Evolutionary conservation across 805 yeast genomes (phyloP).

Genomic region (Suhomyces pyralidae): DNA sequence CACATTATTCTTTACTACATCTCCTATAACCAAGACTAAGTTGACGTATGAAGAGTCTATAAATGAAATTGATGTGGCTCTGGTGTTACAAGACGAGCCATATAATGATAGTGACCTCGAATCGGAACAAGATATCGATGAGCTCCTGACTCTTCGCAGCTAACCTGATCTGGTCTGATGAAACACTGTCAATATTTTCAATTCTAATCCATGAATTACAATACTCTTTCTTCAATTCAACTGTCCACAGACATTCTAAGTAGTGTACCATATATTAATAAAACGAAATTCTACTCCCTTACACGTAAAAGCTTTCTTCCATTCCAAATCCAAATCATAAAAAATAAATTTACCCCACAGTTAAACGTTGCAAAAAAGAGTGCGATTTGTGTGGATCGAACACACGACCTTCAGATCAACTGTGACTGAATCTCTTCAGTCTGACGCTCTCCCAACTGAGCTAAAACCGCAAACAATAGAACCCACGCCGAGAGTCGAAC

Average conservation of each 20-base stretch:
- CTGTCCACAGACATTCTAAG: neutral
- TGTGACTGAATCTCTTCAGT: slow-evolving; percentile 30
- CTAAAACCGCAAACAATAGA: neutral
- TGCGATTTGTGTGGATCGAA: slow-evolving; percentile 32
- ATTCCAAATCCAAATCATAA: neutral
- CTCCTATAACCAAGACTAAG: neutral
- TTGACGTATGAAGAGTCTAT: slow-evolving; percentile 3
- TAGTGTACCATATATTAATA: neutral
- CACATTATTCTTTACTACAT: slow-evolving; percentile 15
- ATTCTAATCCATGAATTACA: neutral
- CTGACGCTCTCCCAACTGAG: slow-evolving; percentile 5
- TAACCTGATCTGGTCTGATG: neutral
- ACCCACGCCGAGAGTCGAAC: slow-evolving; percentile 15
- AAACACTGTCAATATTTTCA: neutral
- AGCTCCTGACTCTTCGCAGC: neutral
- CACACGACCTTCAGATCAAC: slow-evolving; percentile 30
- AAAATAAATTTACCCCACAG: neutral
- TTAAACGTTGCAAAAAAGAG: slow-evolving; percentile 1
- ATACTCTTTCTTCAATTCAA: neutral
- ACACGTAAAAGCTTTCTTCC: neutral
- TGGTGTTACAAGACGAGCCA: slow-evolving; percentile 6
- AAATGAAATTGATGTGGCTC: slow-evolving; percentile 6
- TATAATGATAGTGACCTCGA: slow-evolving; percentile 3
- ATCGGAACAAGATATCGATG: neutral
- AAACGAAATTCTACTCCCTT: neutral